phyloP scores from a whole-genome alignment of 108 stramenopile genomes.

The Cyclotella cryptica region DNA sequence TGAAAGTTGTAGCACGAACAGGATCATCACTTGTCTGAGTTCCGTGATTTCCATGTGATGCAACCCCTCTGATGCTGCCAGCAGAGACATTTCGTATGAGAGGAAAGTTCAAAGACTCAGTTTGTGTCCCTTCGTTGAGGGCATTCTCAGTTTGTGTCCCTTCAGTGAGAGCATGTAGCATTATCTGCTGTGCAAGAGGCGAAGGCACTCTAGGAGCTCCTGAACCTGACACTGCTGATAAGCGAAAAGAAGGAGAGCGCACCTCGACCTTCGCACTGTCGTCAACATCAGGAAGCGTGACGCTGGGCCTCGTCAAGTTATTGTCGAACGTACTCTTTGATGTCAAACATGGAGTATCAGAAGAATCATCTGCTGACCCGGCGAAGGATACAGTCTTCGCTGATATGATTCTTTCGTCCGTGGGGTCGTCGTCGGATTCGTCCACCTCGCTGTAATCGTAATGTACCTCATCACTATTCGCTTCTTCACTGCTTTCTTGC shows the following conservation, averaged over 20 bases:
- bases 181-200: slow-evolving; percentile 14
- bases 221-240: slow-evolving; percentile 3
- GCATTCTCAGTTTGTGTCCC: slow-evolving; percentile 5
- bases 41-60: no score
- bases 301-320: not conserved
- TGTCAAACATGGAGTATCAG: slow-evolving; percentile 3
- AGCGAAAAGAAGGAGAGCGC: slow-evolving; percentile 5
- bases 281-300: not conserved
- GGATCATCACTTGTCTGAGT: no score
- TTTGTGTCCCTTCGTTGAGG: not conserved
- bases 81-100: slow-evolving; percentile 2
- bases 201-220: not conserved
- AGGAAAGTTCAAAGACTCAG: slow-evolving; percentile 3
- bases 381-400: not conserved
- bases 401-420: not conserved
- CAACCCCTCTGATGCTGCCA: not conserved
- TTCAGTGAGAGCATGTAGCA: not conserved
- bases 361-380: not conserved
- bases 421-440: not conserved
- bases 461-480: not conserved
- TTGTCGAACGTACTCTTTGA: slow-evolving; percentile 8
- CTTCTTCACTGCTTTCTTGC: no score
- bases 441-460: not conserved
- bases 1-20: no score
- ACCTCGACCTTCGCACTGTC: slow-evolving; percentile 9